phyloP scores from a whole-genome alignment of 305 asterid species.

The Solanum chacoense region DNA sequence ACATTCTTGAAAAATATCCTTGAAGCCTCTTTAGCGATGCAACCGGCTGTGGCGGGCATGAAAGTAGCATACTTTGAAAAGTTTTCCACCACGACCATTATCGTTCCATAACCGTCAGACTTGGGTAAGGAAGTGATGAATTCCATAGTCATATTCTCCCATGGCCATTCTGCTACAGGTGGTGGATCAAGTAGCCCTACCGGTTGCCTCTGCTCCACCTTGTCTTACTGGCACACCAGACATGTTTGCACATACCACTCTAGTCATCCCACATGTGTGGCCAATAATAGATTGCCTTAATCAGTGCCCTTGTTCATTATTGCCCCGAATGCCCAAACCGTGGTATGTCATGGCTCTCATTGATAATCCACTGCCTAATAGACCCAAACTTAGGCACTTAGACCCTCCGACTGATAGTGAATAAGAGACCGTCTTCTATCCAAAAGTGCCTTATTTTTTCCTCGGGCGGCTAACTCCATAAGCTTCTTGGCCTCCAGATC shows the following conservation, averaged over 20 bases:
- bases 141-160: too few relatives aligned
- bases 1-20: too few relatives aligned
- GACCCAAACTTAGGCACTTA: not conserved
- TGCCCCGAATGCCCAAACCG: not conserved
- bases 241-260: not conserved
- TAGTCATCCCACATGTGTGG: not conserved
- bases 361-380: fast-evolving
- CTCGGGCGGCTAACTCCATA: too few relatives aligned
- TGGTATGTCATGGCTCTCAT: not conserved
- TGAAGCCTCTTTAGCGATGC: too few relatives aligned
- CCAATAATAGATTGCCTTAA: not conserved
- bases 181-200: not conserved
- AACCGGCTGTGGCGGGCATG: too few relatives aligned
- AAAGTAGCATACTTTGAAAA: too few relatives aligned
- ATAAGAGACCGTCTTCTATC: not conserved
- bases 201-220: not conserved
- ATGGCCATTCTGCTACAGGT: not conserved
- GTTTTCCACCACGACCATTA: too few relatives aligned
- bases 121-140: too few relatives aligned
- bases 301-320: not conserved
- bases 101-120: too few relatives aligned
- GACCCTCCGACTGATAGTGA: not conserved
- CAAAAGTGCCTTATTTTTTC: too few relatives aligned
- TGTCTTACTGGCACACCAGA: not conserved
- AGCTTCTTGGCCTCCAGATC: too few relatives aligned